Base-by-base conservation (phyloP, 1,284 basidiomycete species). In the Rugosomyces carneus region DNA sequence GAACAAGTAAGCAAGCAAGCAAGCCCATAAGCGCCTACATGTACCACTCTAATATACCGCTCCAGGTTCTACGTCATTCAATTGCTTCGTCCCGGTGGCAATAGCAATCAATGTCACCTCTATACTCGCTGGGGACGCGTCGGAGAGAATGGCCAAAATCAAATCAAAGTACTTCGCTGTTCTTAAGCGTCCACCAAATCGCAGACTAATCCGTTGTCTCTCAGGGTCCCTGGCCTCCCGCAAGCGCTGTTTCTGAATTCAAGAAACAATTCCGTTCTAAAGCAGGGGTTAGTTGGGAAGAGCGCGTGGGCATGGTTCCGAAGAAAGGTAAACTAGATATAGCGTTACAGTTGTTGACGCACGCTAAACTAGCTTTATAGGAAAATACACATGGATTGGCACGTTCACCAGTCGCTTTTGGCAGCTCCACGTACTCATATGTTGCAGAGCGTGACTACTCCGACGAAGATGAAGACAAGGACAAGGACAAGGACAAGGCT, bases 41-140 rank as follows among this genome's bases (percentile, higher is more conserved):
- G 2, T 18, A 20, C 24, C 5, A 19, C 9, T 40, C 50, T 50
- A 37, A 50, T 36, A 11, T 26, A 34, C 5, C 8, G 15, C 31
- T 2, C 3, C 31, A 80, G 78, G 51, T 83, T 80, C 61, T 83
- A 82, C 50, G 76, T 81, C 1, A 64, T 82, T n/a, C 80, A 83
- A 53, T 63, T 83, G 2, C 59, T 82, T 26, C 78, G 81, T 53
- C 69, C 75, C 0, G 64, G 75, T 24, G 68, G 69, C 1, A 70
- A 72, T 53, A 53, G 60, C 20, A 39, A 54, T 7, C 52, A 59
- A 13, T 73, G 65, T 48, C 47, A 62, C 1, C 61, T 83, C 13
- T 79, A 68, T 58, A 78, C 76, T 20, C 73, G 78, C 21, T 83
- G 80, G 79, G 80, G 78, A 5, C 71, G 80, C 18, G 78, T 81